Conservation (phyloP, 306 rosid genomes). For the Potentilla sterilis region DNA sequence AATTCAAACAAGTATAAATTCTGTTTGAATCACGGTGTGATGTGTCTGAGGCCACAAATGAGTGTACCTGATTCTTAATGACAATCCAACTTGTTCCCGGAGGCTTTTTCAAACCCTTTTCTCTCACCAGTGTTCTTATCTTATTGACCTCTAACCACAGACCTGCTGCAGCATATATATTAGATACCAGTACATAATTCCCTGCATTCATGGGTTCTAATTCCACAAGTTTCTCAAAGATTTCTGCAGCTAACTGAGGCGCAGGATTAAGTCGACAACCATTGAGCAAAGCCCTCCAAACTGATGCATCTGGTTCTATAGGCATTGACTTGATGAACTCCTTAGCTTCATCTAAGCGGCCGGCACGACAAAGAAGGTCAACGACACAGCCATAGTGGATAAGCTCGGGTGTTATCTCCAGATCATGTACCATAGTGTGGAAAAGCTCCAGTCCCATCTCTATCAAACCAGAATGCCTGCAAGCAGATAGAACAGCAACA, state of each 20-base stretch:
- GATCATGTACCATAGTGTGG: constrained; percentile 36
- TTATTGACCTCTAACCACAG: constrained; percentile 36
- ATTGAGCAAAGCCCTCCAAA: constrained; percentile 55
- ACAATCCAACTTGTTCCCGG: constrained; percentile 48
- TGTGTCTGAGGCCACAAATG: constrained; percentile 35
- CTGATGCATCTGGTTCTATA: constrained; percentile 38
- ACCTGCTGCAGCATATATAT: constrained; percentile 46
- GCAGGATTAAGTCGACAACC: constrained; percentile 35
- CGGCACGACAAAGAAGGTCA: constrained; percentile 53
- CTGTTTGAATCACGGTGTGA: constrained; percentile 34
- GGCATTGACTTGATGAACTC: constrained; percentile 40
- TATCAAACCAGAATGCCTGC: constrained; percentile 48
- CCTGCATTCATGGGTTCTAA: constrained; percentile 47
- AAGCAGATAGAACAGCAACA: constrained; percentile 44
- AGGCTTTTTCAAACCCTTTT: constrained; percentile 37
- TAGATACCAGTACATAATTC: constrained; percentile 44
- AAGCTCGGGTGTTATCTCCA: constrained; percentile 39
- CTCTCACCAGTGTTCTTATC: constrained; percentile 37
- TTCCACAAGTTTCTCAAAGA: constrained; percentile 42
- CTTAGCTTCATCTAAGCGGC: constrained; percentile 37
- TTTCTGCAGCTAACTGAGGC: constrained; percentile 23
- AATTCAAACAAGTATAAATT: constrained; percentile 36
- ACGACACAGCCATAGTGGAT: constrained; percentile 49
- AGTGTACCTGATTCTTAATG: constrained; percentile 33
- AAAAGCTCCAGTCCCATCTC: constrained; percentile 42